Evolutionary conservation across 176 grass and related monocot genomes (phyloP).

Genomic region (Paspalum notatum): DNA sequence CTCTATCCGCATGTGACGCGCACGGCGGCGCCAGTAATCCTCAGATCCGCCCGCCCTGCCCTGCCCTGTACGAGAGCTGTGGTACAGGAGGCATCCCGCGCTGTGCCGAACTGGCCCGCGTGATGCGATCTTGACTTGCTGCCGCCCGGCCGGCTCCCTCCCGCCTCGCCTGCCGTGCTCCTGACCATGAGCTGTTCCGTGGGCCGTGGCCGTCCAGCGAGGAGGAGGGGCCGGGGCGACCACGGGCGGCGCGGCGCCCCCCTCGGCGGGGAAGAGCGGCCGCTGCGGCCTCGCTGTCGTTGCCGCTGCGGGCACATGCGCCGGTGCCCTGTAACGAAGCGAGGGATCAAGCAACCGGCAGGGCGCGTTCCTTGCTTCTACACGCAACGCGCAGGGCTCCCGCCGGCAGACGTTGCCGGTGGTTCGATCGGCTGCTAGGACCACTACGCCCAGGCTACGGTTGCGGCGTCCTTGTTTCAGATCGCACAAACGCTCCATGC

Average conservation of each 20-base stretch:
- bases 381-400: conserved; percentile 18
- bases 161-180: background rate
- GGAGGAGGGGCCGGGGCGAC: background rate
- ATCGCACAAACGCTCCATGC: background rate
- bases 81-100: background rate
- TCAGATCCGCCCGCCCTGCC: background rate
- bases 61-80: conserved; percentile 6
- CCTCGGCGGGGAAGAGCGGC: background rate
- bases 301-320: conserved; percentile 10
- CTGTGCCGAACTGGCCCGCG: conserved; percentile 36
- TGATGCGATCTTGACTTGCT: conserved; percentile 47
- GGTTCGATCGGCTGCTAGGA: background rate
- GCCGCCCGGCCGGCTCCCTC: background rate
- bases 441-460: background rate
- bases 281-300: conserved; percentile 34
- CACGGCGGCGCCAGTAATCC: background rate
- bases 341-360: background rate
- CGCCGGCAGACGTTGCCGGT: background rate
- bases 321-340: background rate
- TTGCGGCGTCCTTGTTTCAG: conserved; percentile 12
- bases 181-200: background rate
- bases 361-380: background rate
- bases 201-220: background rate
- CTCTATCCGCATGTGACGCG: conserved; percentile 22
- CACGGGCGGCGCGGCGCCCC: background rate